These are phyloP conservation scores for Schizosaccharomyces versatilis DNA, from an alignment of 1,139 yeast genomes.

Conservation along the genomic window DNA sequence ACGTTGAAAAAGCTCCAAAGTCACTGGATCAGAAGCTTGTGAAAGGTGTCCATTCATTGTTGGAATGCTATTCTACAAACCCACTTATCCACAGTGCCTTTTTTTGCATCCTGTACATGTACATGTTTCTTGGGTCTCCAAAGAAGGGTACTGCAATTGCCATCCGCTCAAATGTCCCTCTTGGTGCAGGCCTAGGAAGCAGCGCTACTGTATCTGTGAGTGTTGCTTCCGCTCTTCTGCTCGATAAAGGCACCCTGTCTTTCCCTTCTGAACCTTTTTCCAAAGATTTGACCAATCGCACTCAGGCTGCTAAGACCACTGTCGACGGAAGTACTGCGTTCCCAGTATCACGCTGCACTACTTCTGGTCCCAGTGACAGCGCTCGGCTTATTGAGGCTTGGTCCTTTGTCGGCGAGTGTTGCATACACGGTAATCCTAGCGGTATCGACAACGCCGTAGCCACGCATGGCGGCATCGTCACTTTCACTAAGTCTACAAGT, in stretches of 20 bases:
- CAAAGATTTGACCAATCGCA: no score
- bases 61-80: slow-evolving; percentile 16
- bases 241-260: slow-evolving; percentile 21
- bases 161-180: slow-evolving; percentile 66
- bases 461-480: slow-evolving; percentile 84
- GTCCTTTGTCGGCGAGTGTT: slow-evolving; percentile 85
- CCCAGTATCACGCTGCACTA: background rate
- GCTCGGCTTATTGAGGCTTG: slow-evolving; percentile 50
- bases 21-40: slow-evolving; percentile 43
- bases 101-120: background rate
- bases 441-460: slow-evolving; percentile 96
- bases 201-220: slow-evolving; percentile 83
- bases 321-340: no score
- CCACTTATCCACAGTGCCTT: background rate
- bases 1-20: slow-evolving; percentile 21
- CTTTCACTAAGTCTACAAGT: slow-evolving; percentile 38
- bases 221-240: slow-evolving; percentile 50
- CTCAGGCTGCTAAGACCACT: no score
- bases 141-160: slow-evolving; percentile 19
- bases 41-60: slow-evolving; percentile 25
- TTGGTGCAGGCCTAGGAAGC: slow-evolving; percentile 93
- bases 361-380: background rate
- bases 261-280: no score
- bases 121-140: background rate
- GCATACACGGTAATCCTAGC: slow-evolving; percentile 91